Evolutionary conservation across 768 basidiomycete genomes (phyloP), one percentile per base, ranked within the genome.

Genomic region (Hygrocybe coccinea): DNA sequence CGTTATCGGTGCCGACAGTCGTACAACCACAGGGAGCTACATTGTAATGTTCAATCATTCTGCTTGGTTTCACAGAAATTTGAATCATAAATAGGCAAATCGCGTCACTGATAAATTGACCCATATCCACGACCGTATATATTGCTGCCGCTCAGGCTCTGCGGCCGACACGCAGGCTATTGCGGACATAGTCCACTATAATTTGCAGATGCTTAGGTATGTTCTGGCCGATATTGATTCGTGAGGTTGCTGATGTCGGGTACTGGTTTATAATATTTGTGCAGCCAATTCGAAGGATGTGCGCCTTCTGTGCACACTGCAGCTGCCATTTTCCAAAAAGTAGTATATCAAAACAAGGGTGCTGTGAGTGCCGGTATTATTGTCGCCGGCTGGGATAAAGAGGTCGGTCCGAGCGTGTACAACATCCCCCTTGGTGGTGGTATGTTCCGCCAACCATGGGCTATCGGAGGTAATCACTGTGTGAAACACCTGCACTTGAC

Each of bases 91-190:
- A 55, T 33, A 95, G 93, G 92, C 94, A 22, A 98, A 98, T 71
- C 87, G 95, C 71, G 95, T 98, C 17, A 99, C 95, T 41, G 95
- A 99, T 80, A 99, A 99, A 75, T 81, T 97, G 58, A 97, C 95
- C 2, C 83, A 91, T 68, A 80, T 99, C 62, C 94, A 97, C 71
- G 97, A 99, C 74, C 91, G 93, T 62, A 91, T 98, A 71, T 99
- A 98, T 73, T 99, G 97, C 70, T 99, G 97, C 82, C 89, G 97
- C 57, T 97, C 93, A 41, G 97, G 97, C 49, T 97, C 94, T 62
- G 91, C 95, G 45, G 95, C 95, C 21, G 95, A 99, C 70, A 99
- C 97, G 2, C 97, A 97, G 71, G 93, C 95, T 49, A 79, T 99
- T 29, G 95, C 97, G 53, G 97, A 99, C 68, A 76, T 84, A 11